These are phyloP conservation scores for Kwoniella europaea DNA, from an alignment of 768 basidiomycete species.

Conservation along the genomic window DNA sequence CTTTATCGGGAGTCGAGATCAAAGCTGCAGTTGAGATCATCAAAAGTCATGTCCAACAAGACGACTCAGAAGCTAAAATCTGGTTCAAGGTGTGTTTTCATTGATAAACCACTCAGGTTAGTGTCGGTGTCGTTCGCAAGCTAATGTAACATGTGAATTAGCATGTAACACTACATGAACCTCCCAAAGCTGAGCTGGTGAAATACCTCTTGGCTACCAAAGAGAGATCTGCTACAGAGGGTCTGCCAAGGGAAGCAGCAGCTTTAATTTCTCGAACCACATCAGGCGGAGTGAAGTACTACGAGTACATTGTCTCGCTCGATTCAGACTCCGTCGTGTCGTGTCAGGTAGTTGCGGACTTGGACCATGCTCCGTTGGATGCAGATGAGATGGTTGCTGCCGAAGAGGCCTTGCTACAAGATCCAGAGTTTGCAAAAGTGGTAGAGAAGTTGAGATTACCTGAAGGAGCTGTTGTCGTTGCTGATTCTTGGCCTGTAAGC, in stretches of 20 bases:
- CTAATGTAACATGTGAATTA: too few species aligned
- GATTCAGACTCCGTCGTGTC: background rate
- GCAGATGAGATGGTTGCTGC: constrained; percentile 31
- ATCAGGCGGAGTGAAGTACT: background rate
- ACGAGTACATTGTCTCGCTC: background rate
- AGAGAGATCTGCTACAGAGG: background rate
- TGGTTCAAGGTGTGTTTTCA: constrained; percentile 6
- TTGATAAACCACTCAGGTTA: too few species aligned
- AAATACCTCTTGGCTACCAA: background rate
- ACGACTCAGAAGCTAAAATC: background rate
- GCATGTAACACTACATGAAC: constrained; percentile 1
- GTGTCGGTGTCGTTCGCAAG: too few species aligned
- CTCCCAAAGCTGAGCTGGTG: constrained; percentile 7
- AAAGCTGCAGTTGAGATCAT: background rate
- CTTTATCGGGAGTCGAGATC: constrained; percentile 1
- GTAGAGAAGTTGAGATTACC: constrained; percentile 25
- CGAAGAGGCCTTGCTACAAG: constrained; percentile 20
- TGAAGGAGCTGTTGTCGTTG: constrained; percentile 16
- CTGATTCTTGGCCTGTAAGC: constrained; percentile 27
- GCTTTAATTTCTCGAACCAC: background rate
- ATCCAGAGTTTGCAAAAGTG: constrained; percentile 20
- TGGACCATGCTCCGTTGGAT: constrained; percentile 15
- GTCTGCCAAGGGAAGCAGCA: background rate
- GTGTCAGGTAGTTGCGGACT: background rate
- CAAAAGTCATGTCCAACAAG: background rate